These are phyloP conservation scores for Peribolospora baueri DNA, from an alignment of 768 basidiomycete species.

Conservation along the genomic window DNA sequence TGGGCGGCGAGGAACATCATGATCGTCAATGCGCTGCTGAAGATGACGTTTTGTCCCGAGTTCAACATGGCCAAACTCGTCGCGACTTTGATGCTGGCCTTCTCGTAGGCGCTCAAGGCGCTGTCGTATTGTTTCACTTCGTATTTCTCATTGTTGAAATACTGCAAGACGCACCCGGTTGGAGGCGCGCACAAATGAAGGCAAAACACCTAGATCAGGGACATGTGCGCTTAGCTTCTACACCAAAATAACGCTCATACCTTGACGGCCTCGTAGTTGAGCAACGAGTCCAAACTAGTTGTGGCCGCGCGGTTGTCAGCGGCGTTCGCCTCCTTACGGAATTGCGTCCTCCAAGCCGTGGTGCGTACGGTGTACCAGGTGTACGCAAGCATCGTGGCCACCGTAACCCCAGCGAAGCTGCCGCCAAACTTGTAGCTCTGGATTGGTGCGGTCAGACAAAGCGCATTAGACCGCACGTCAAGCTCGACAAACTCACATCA, in stretches of 20 bases:
- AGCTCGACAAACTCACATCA: not conserved
- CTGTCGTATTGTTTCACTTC: constrained; percentile 82
- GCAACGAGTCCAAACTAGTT: constrained; percentile 75
- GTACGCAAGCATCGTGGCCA: constrained; percentile 60
- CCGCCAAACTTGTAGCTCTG: constrained; percentile 94
- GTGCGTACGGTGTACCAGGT: constrained; percentile 94
- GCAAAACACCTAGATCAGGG: not conserved
- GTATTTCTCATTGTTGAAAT: constrained; percentile 89
- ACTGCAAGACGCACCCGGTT: constrained; percentile 12
- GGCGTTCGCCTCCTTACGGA: constrained; percentile 79
- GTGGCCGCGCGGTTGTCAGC: constrained; percentile 94
- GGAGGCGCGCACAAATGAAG: not conserved
- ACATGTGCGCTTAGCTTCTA: not conserved
- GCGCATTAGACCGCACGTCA: not conserved
- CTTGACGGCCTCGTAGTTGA: constrained; percentile 98
- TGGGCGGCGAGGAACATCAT: constrained; percentile 95
- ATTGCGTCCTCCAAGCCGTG: constrained; percentile 90
- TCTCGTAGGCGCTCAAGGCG: constrained; percentile 63
- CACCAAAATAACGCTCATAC: constrained; percentile 23
- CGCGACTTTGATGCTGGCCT: constrained; percentile 77
- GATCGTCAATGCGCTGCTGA: constrained; percentile 69
- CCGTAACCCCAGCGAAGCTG: constrained; percentile 84
- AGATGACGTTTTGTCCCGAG: constrained; percentile 90
- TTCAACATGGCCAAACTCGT: constrained; percentile 82
- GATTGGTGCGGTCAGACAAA: not conserved